These are phyloP conservation scores for Pleurozium schreberi DNA, from an alignment of 225 moss, liverwort and hornwort genomes.

Conservation along the genomic window DNA sequence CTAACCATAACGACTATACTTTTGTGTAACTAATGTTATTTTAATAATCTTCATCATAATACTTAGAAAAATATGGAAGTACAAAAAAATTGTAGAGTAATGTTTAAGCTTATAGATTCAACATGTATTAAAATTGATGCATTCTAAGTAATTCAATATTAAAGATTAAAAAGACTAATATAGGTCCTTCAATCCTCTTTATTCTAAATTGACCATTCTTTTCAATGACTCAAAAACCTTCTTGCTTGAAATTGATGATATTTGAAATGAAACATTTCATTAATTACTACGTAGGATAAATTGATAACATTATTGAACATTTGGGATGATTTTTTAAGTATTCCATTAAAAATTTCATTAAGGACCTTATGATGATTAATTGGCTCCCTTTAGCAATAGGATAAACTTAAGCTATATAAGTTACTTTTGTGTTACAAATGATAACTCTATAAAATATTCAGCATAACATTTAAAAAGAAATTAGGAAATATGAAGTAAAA, in stretches of 20 bases:
- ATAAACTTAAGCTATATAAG: not conserved
- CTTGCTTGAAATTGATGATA: too few species aligned
- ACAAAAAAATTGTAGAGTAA: rapidly evolving
- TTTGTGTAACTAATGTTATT: not conserved
- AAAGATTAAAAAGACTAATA: not conserved
- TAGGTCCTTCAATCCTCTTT: too few species aligned
- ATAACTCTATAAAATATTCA: not conserved
- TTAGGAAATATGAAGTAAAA: not conserved
- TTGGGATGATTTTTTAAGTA: not conserved
- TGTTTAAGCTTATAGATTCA: not conserved
- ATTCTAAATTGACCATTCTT: too few species aligned
- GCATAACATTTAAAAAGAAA: not conserved
- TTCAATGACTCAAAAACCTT: too few species aligned
- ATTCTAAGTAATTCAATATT: not conserved
- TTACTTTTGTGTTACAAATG: not conserved
- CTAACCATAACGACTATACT: not conserved
- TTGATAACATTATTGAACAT: not conserved
- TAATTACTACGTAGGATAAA: not conserved
- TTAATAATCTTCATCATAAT: not conserved
- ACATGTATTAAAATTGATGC: not conserved
- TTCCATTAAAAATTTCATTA: not conserved
- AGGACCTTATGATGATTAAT: not conserved
- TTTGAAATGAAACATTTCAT: not conserved
- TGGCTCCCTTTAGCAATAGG: rapidly evolving
- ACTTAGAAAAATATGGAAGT: not conserved